phyloP scores from a whole-genome alignment of 2,329 filamentous ascomycete species.

The Claviceps sp. region DNA sequence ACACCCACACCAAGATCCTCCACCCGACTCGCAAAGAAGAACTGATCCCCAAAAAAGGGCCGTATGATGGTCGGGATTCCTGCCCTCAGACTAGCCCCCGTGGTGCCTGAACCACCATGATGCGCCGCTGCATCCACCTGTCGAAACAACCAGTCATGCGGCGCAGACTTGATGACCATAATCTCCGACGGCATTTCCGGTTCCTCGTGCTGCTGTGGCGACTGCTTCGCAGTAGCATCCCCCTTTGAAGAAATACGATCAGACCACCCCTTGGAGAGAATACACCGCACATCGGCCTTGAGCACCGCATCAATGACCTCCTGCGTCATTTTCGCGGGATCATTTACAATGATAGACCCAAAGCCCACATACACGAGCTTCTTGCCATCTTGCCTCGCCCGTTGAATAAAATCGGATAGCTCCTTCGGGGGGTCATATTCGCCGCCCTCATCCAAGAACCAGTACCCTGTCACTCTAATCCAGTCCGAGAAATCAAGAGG shows the following conservation, averaged over 20 bases:
- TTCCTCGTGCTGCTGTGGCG: conserved; percentile 31
- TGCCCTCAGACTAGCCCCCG: conserved; percentile 79
- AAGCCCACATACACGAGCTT: conserved; percentile 96
- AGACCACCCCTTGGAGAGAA: conserved; percentile 94
- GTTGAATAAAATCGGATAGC: conserved; percentile 68
- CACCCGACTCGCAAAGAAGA: conserved; percentile 82
- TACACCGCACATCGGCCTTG: conserved; percentile 86
- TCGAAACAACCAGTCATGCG: conserved; percentile 91
- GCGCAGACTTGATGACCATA: conserved; percentile 75
- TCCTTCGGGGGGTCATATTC: conserved; percentile 63
- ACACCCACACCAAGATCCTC: conserved; percentile 91
- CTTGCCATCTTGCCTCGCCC: conserved; percentile 67
- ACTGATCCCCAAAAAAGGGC: conserved; percentile 96
- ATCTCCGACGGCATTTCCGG: conserved; percentile 66
- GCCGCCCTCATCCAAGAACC: conserved; percentile 76
- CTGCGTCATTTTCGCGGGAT: conserved; percentile 76
- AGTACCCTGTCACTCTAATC: conserved; percentile 95
- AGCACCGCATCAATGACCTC: conserved; percentile 87
- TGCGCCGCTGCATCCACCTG: conserved; percentile 92
- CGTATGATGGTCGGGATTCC: conserved; percentile 90
- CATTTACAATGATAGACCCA: conserved; percentile 85
- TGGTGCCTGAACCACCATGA: conserved; percentile 90
- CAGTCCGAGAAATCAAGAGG: conserved; percentile 94
- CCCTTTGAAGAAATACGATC: conserved; percentile 52
- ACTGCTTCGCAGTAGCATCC: conserved; percentile 10